phyloP scores from a whole-genome alignment of 1,284 basidiomycete species.

The Naganishia sp. region DNA sequence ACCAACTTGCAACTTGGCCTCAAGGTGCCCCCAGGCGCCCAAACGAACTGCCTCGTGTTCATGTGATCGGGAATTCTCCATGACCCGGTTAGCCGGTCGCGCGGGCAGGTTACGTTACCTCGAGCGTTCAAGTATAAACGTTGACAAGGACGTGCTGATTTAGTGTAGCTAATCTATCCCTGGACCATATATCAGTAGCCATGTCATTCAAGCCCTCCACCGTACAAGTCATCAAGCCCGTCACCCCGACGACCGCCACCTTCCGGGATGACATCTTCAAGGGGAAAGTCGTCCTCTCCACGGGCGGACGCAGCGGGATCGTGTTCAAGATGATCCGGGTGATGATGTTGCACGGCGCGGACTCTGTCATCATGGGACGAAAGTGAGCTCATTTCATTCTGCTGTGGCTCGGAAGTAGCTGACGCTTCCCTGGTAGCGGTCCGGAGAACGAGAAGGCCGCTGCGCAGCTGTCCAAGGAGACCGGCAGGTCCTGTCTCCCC shows the following conservation, averaged over 20 bases:
- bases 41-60: not conserved
- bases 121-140: not conserved
- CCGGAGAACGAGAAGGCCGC: slow-evolving; percentile 74
- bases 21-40: no score
- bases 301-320: slow-evolving; percentile 85
- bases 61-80: not conserved
- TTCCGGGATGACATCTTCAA: slow-evolving; percentile 82
- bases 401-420: not conserved
- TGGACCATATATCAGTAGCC: not conserved
- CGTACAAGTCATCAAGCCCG: slow-evolving; percentile 26
- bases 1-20: no score
- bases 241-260: slow-evolving; percentile 45
- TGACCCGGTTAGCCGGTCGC: not conserved
- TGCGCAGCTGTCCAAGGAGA: slow-evolving; percentile 67
- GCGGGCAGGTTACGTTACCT: not conserved
- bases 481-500: slow-evolving; percentile 71
- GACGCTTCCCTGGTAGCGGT: slow-evolving; percentile 58
- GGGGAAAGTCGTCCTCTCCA: slow-evolving; percentile 92
- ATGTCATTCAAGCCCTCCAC: slow-evolving; percentile 18
- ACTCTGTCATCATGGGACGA: slow-evolving; percentile 79
- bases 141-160: no score
- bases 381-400: slow-evolving; percentile 61
- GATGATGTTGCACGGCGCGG: slow-evolving; percentile 82
- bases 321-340: slow-evolving; percentile 84
- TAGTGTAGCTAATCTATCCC: not conserved